Base-by-base conservation (phyloP, 805 yeast genomes). In the Metschnikowia bowlesiae region DNA sequence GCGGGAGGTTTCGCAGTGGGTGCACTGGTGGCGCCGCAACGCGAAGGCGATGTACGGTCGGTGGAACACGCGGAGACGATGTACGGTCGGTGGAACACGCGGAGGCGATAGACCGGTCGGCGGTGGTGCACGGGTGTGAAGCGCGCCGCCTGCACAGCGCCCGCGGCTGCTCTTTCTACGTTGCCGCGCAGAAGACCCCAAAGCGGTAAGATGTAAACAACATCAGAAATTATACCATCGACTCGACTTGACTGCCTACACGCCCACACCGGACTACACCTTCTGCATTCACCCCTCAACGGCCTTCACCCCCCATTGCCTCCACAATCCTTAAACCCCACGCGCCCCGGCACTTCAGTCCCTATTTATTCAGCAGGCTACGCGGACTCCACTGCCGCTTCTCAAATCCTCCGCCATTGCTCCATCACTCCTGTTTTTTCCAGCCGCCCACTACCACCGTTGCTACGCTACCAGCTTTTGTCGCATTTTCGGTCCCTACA, bases 151-250 rank as follows among this genome's bases (percentile, higher is more conserved):
- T 22, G 22, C 22, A 22, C 22, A 3, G 5, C 22, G 1, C n/a
- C 16, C 36, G 36, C n/a, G 13, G 34, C 34, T 10, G 34, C 13
- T 14, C 34, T 32, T 32, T 32, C 34, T 9, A 32, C 13, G 28
- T 14, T 11, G 45, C 22, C 37, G 45, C 45, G 45, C 45, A 33
- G 22, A 42, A n/a, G 31, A 33, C 18, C 45, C 45, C 30, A 33
- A 42, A 33, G 4, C 22, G 45, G 45, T 6, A 42, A 14, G 22
- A 33, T 22, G 45, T 42, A 42, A 42, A 42, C 45, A 42, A 13
- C 43, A 14, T 6, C 14, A 11, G 13, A 28, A 39, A 4, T 39
- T 28, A 39, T 32, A 28, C n/a, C 42, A 28, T 18, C 43, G 14
- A 30, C 26, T 28, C 34, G 36, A 16, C 43, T 16, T 13, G 11